phyloP scores from a whole-genome alignment of 2,329 filamentous ascomycete species.

The Penicillium polonicum region DNA sequence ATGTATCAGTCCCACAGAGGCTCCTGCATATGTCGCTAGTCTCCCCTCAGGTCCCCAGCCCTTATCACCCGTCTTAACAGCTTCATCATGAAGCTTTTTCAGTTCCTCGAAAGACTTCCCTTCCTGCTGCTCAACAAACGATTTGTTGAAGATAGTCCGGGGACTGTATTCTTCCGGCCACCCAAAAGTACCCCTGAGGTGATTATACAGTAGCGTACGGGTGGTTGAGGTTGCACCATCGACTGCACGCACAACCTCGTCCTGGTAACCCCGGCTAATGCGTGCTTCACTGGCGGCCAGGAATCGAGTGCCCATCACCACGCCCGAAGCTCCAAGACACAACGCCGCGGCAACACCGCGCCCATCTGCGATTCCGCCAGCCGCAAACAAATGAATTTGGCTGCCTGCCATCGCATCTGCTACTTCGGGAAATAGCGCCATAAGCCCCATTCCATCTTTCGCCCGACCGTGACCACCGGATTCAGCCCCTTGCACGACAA shows the following conservation, averaged over 20 bases:
- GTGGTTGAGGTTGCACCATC: conserved; percentile 55
- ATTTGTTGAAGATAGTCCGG: conserved; percentile 58
- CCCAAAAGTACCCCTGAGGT: conserved; percentile 55
- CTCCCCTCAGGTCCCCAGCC: conserved; percentile 52
- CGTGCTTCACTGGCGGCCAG: conserved; percentile 55
- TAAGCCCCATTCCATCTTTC: conserved; percentile 49
- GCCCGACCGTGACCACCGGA: conserved; percentile 56
- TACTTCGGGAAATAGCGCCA: conserved; percentile 54
- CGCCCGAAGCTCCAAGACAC: conserved; percentile 54
- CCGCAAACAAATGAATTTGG: conserved; percentile 50
- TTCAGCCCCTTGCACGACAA: conserved; percentile 57
- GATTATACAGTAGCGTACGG: conserved; percentile 55
- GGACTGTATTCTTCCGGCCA: conserved; percentile 63
- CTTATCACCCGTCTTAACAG: conserved; percentile 40
- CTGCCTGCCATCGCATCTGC: conserved; percentile 42
- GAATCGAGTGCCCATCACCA: conserved; percentile 64
- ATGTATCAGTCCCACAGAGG: conserved; percentile 47
- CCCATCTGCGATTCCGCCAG: conserved; percentile 56
- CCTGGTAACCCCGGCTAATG: conserved; percentile 53
- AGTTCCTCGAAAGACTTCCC: conserved; percentile 49
- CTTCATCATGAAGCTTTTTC: conserved; percentile 45
- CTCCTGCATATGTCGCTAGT: conserved; percentile 53
- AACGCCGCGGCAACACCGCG: conserved; percentile 52
- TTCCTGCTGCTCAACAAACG: conserved; percentile 46
- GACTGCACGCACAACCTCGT: conserved; percentile 50